Evolutionary conservation across 768 basidiomycete genomes (phyloP).

Genomic region (Cyclocybe cylindracea): DNA sequence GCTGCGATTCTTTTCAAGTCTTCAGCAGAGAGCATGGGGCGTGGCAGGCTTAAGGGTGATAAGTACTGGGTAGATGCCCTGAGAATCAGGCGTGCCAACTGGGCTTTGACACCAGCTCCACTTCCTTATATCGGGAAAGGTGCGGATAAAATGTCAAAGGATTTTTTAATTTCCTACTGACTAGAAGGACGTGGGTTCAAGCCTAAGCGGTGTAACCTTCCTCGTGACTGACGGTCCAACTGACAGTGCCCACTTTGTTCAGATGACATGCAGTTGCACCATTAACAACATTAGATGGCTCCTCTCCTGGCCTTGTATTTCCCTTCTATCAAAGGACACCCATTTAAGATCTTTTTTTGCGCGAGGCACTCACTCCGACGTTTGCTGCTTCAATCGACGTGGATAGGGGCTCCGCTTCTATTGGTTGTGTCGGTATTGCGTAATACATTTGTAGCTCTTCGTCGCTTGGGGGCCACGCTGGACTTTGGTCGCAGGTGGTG

Average conservation of each 20-base stretch:
- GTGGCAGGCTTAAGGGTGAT: constrained; percentile 59
- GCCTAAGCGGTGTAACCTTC: not conserved
- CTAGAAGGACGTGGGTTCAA: constrained; percentile 73
- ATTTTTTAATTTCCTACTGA: constrained; percentile 79
- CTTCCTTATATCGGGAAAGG: constrained; percentile 74
- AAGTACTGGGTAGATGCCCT: constrained; percentile 84
- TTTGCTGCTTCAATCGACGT: too few relatives aligned
- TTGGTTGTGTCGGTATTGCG: too few relatives aligned
- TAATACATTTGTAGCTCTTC: too few relatives aligned
- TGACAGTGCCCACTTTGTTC: constrained; percentile 61
- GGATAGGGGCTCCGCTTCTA: too few relatives aligned
- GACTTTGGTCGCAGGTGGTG: too few relatives aligned
- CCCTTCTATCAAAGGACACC: constrained; percentile 64
- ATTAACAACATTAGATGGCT: constrained; percentile 51
- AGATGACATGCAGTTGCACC: constrained; percentile 72
- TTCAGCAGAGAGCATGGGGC: constrained; percentile 71
- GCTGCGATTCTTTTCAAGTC: constrained; percentile 71
- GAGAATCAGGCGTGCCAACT: constrained; percentile 73
- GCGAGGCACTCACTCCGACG: too few relatives aligned
- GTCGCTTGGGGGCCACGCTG: too few relatives aligned
- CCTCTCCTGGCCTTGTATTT: constrained; percentile 51
- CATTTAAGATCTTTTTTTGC: too few relatives aligned
- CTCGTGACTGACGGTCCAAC: not conserved
- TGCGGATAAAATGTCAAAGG: constrained; percentile 77
- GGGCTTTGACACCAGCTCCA: constrained; percentile 80